Percentiles rank a stretch among this genome's conserved stretches.
phyloP scores from a whole-genome alignment of 2,329 filamentous ascomycete genomes.

The Helminthosporium solani region DNA sequence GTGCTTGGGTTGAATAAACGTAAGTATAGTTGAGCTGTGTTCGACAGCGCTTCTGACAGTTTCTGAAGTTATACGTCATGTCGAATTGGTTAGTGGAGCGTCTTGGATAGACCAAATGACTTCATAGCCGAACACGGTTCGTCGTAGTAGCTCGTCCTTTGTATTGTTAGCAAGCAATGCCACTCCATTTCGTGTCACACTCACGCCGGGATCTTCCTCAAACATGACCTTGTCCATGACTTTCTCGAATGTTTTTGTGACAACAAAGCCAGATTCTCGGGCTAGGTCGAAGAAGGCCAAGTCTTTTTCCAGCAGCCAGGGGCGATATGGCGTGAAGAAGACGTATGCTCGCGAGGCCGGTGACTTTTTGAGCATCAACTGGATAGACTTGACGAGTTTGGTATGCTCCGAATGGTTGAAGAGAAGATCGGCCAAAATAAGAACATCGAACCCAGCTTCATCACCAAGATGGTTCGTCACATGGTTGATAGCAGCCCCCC shows the following conservation, averaged over 20 bases:
- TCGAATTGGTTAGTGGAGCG: too few relatives aligned
- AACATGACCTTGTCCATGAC: constrained; percentile 86
- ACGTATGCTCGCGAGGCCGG: constrained; percentile 68
- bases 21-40: too few relatives aligned
- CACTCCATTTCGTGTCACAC: constrained; percentile 24
- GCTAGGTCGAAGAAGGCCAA: constrained; percentile 82
- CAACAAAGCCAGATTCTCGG: constrained; percentile 67
- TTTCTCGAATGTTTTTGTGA: constrained; percentile 78
- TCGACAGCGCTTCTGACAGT: too few relatives aligned
- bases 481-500: constrained; percentile 67
- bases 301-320: constrained; percentile 84
- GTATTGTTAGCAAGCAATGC: neutral
- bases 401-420: constrained; percentile 88
- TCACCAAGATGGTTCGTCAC: constrained; percentile 61
- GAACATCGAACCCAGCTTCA: constrained; percentile 65
- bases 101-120: too few relatives aligned
- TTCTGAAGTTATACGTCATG: constrained; percentile 5
- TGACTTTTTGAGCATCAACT: constrained; percentile 61
- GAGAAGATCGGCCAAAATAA: constrained; percentile 84
- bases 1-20: too few relatives aligned
- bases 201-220: constrained; percentile 76
- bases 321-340: constrained; percentile 92
- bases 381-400: constrained; percentile 72
- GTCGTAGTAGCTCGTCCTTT: constrained; percentile 72
- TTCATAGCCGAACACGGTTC: constrained; percentile 79